Evolutionary conservation across 139 green algal species (phyloP).

Genomic region (Chlorella sp.): DNA sequence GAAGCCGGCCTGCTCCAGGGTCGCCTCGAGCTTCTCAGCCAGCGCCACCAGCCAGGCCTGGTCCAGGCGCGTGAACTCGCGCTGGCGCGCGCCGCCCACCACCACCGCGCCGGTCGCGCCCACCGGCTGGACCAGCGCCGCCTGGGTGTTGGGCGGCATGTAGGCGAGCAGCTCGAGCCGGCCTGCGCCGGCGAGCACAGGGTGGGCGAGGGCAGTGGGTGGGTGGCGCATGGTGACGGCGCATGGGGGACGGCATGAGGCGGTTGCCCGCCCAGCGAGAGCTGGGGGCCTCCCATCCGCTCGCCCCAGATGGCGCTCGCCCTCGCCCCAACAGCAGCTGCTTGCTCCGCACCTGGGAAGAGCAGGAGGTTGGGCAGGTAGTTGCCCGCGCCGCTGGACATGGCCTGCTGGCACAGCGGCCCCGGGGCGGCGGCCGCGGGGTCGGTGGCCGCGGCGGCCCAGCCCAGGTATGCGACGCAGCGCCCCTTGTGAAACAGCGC

Average conservation of each 20-base stretch:
- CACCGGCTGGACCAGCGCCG: constrained; percentile 74
- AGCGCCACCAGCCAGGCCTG: constrained; percentile 77
- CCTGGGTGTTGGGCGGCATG: constrained; percentile 77
- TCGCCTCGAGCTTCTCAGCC: constrained; percentile 83
- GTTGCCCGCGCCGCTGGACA: constrained; percentile 66
- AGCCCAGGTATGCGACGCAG: constrained; percentile 57
- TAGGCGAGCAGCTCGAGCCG: constrained; percentile 75
- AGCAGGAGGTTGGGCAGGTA: constrained; percentile 92
- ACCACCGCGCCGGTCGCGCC: constrained; percentile 74
- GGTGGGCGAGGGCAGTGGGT: neutral
- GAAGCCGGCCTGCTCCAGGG: too few species aligned
- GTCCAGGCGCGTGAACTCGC: constrained; percentile 81
- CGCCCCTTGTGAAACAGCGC: constrained; percentile 45
- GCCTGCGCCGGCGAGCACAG: constrained; percentile 56
- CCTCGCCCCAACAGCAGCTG: too few species aligned
- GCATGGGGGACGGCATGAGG: too few species aligned
- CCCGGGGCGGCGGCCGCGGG: constrained; percentile 51
- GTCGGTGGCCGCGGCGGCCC: too few species aligned
- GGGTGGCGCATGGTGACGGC: neutral
- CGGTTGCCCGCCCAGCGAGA: too few species aligned
- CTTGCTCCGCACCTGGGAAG: constrained; percentile 74
- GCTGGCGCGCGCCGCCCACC: constrained; percentile 66
- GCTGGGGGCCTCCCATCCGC: too few species aligned
- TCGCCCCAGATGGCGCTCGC: too few species aligned
- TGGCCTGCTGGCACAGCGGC: constrained; percentile 57